Base-by-base conservation (phyloP, 306 rosid genomes). In the Corylus avellana region DNA sequence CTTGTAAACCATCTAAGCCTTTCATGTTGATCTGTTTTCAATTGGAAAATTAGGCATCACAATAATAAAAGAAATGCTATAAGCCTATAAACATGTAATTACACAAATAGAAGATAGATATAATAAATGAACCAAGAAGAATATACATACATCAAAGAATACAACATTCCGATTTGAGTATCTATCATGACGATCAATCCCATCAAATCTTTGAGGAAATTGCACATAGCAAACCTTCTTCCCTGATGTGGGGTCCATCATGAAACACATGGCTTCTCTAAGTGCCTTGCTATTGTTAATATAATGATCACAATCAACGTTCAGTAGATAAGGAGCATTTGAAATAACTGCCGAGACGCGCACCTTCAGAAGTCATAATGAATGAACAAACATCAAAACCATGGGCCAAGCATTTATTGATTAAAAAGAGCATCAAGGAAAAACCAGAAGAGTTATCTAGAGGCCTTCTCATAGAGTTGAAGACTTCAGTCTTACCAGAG, bases 241-340 rank as follows among this genome's bases (percentile, higher is more conserved):
- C 86, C 99, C 98, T 55, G 88, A 80, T 72, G 90, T 89, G 78
- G 97, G 99, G 84, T 95, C 99, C 99, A 95, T 95, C 98, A 95
- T 91, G 89, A 95, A 95, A 85, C 99, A 95, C 99, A 95, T 95
- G 42, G 98, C 92, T 89, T 95, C 97, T 80, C 99, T 79, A 74
- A 95, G 91, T 10, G 99, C 99, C 88, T 93, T 95, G 87, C 98
- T 91, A 80, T 95, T 95, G 90, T 95, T 95, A 68, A 95, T 93
- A 85, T 95, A 95, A 89, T 95, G 98, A 88, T 95, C 99, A 85
- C 99, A 93, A 82, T 95, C 97, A 44, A 95, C 96, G 80, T 95
- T 95, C 84, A 95, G 88, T 80, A 95, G 79, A 85, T 89, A 91
- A 12, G 99, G 99, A 20, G 98, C 98, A 68, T 95, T 95, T 62